Evolutionary conservation across 495 filamentous ascomycete species (phyloP).

Genomic region (Penicillium parvum): DNA sequence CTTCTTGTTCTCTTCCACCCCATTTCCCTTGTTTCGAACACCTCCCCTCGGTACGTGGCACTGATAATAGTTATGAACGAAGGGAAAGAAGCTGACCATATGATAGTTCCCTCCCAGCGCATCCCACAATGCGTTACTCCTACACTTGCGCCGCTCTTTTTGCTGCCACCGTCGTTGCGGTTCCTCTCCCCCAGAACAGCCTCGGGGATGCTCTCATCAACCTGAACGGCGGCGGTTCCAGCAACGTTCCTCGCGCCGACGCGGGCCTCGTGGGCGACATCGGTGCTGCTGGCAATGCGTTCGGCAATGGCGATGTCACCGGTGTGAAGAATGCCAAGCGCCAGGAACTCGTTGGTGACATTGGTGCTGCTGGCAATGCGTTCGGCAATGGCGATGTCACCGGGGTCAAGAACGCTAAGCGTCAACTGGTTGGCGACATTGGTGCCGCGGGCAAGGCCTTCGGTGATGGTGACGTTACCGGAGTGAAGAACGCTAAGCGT

Average conservation of each 20-base stretch:
- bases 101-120: background rate
- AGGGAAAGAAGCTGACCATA: background rate
- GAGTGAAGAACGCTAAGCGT: slow-evolving; percentile 1
- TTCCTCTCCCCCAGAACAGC: background rate
- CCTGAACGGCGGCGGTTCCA: too few species aligned
- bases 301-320: background rate
- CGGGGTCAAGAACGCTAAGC: slow-evolving; percentile 5
- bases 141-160: slow-evolving; percentile 8
- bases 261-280: background rate
- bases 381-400: slow-evolving; percentile 2
- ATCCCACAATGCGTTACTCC: background rate
- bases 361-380: background rate
- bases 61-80: background rate
- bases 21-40: background rate
- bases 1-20: background rate
- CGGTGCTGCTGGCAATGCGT: background rate
- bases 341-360: background rate
- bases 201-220: too few species aligned
- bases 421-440: too few species aligned
- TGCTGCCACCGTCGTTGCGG: slow-evolving; percentile 5
- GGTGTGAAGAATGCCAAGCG: slow-evolving; percentile 3
- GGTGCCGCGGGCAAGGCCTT: background rate
- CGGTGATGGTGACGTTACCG: background rate
- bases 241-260: background rate
- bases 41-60: background rate